A percentile compares a stretch with the other conserved stretches of the same genome.
phyloP scores from a whole-genome alignment of 257 asterid genomes.

The Solanum sejunctum region DNA sequence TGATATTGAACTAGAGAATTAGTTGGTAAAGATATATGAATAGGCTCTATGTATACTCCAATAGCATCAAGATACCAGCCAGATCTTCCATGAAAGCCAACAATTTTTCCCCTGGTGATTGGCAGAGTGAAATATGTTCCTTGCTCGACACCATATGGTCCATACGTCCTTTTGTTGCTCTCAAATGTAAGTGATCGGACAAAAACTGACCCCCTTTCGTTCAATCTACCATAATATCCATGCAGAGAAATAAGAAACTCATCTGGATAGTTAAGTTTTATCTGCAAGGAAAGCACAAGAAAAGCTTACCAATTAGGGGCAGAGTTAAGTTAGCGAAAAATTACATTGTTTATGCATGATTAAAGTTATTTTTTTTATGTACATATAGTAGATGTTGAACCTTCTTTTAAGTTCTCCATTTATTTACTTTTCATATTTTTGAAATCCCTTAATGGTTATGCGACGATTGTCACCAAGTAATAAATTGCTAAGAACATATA shows the following conservation, averaged over 20 bases:
- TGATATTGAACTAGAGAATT: constrained; percentile 18
- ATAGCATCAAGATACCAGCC: constrained; percentile 66
- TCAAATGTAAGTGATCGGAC: constrained; percentile 51
- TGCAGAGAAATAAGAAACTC: constrained; percentile 54
- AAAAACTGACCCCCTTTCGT: constrained; percentile 37
- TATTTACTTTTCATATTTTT: background rate
- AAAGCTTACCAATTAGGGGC: too few species aligned
- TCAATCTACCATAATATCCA: constrained; percentile 55
- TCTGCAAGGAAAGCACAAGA: constrained; percentile 16
- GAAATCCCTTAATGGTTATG: background rate
- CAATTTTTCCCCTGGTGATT: constrained; percentile 34
- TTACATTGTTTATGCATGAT: background rate
- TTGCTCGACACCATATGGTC: constrained; percentile 54
- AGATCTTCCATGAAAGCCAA: constrained; percentile 63
- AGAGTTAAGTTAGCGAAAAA: background rate
- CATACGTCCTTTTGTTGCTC: constrained; percentile 48
- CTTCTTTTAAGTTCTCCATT: background rate
- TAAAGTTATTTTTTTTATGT: background rate
- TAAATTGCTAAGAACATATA: background rate
- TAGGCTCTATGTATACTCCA: constrained; percentile 53
- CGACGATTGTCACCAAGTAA: background rate
- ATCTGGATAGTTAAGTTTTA: constrained; percentile 49
- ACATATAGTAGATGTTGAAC: background rate
- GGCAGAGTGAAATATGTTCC: constrained; percentile 57
- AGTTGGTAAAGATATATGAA: constrained; percentile 8